A percentile compares a stretch with the other conserved stretches of the same genome.
phyloP scores from a whole-genome alignment of 2,329 filamentous ascomycete genomes.

The Zymoseptoria passerinii region DNA sequence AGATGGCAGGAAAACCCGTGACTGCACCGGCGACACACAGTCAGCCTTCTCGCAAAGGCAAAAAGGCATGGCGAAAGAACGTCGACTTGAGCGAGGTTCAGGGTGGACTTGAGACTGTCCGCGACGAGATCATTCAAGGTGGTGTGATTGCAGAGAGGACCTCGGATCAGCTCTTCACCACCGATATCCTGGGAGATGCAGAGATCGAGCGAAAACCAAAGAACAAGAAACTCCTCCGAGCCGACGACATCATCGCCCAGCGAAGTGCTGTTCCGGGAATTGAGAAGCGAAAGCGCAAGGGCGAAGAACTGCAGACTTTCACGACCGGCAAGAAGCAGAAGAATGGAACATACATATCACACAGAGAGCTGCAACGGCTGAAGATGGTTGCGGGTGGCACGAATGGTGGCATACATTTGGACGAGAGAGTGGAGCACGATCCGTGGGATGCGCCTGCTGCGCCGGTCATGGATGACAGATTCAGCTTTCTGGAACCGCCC shows the following conservation, averaged over 20 bases:
- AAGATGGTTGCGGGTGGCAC: slow-evolving; percentile 69
- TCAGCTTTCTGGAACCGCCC: slow-evolving; percentile 56
- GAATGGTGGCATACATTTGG: slow-evolving; percentile 42
- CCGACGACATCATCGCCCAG: slow-evolving; percentile 81
- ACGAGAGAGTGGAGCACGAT: slow-evolving; percentile 59
- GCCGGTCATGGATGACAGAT: slow-evolving; percentile 43
- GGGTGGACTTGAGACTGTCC: slow-evolving; percentile 70
- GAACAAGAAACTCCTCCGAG: slow-evolving; percentile 69
- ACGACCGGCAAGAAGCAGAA: slow-evolving; percentile 59
- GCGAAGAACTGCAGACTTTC: slow-evolving; percentile 54
- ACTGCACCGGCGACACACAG: slow-evolving; percentile 70
- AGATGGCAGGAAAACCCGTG: slow-evolving; percentile 18
- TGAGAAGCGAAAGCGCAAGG: slow-evolving; percentile 60
- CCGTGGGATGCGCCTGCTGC: slow-evolving; percentile 57
- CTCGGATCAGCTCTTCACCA: slow-evolving; percentile 73
- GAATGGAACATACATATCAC: slow-evolving; percentile 65
- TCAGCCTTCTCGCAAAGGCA: slow-evolving; percentile 90
- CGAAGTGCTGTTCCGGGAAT: slow-evolving; percentile 77
- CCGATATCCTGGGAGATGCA: slow-evolving; percentile 67
- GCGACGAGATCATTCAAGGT: slow-evolving; percentile 84
- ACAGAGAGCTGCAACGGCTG: slow-evolving; percentile 73
- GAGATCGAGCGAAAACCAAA: slow-evolving; percentile 56
- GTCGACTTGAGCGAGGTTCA: slow-evolving; percentile 85
- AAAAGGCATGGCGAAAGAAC: slow-evolving; percentile 98
- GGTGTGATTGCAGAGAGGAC: slow-evolving; percentile 78